Evolutionary conservation across 2,329 filamentous ascomycete genomes (phyloP).

Genomic region (Pseudogymnoascus sp.): DNA sequence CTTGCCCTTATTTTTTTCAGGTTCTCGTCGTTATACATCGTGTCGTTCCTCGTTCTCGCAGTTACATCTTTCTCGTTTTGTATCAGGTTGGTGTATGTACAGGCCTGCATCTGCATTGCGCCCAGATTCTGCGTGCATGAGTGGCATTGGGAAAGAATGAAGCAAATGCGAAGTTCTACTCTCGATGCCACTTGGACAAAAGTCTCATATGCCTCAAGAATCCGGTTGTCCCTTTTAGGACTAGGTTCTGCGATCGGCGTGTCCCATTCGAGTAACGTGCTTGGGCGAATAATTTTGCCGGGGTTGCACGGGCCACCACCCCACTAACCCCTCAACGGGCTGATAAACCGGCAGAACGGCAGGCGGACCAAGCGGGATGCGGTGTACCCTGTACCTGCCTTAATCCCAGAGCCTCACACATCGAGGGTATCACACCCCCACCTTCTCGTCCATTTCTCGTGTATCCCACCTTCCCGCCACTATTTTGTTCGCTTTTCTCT

Average conservation of each 20-base stretch:
- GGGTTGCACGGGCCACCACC: background rate
- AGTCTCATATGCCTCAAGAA: conserved; percentile 1
- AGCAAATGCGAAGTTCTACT: background rate
- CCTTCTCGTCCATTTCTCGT: background rate
- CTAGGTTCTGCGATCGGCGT: background rate
- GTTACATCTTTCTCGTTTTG: background rate
- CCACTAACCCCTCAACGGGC: background rate
- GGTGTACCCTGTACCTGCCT: background rate
- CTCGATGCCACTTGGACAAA: background rate
- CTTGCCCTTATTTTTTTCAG: background rate
- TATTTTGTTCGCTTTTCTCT: background rate
- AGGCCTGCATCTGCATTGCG: background rate
- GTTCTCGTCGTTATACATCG: background rate
- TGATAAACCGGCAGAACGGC: background rate
- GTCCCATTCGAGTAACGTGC: background rate
- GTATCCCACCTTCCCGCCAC: background rate
- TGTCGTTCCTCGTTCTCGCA: background rate
- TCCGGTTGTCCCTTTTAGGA: background rate
- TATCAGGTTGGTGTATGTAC: background rate
- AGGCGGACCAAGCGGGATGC: background rate
- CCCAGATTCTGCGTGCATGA: background rate
- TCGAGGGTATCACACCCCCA: background rate
- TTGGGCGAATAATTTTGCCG: background rate
- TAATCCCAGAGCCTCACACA: background rate
- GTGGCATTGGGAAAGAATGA: background rate